Percentiles rank a stretch among this genome's conserved stretches.
These are phyloP conservation scores for Phanerochaete carnosa DNA, from an alignment of 768 basidiomycete genomes.

Conservation along the genomic window DNA sequence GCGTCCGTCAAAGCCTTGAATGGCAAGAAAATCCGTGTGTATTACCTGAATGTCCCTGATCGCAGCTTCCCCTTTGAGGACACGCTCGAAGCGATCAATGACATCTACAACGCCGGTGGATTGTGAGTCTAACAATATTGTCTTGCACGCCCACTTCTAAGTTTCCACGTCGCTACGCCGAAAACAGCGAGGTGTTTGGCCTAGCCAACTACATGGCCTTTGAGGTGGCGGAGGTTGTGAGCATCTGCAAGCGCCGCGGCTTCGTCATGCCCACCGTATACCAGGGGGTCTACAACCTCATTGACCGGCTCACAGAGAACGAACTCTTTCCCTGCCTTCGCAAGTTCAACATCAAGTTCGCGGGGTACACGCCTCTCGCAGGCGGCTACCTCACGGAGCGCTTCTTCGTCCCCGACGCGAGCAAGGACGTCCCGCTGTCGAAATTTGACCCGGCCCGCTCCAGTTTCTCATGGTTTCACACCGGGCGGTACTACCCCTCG, in stretches of 20 bases:
- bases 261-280: slow-evolving; percentile 1
- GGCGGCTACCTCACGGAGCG: slow-evolving; percentile 48
- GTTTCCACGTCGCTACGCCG: background rate
- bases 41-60: slow-evolving; percentile 62
- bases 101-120: slow-evolving; percentile 52
- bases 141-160: background rate
- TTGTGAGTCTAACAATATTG: slow-evolving; percentile 42
- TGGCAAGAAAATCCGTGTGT: slow-evolving; percentile 43
- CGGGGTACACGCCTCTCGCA: slow-evolving; percentile 58
- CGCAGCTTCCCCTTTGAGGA: slow-evolving; percentile 55
- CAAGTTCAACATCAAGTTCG: slow-evolving; percentile 54
- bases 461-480: slow-evolving; percentile 3
- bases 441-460: slow-evolving; percentile 25
- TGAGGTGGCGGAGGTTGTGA: slow-evolving; percentile 6
- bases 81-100: slow-evolving; percentile 47
- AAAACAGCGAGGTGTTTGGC: slow-evolving; percentile 38
- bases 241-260: background rate
- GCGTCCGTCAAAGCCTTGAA: slow-evolving; percentile 44
- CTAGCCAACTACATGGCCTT: slow-evolving; percentile 3
- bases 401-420: background rate
- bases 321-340: slow-evolving; percentile 55
- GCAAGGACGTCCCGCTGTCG: no score
- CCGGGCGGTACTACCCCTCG: background rate
- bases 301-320: slow-evolving; percentile 34
- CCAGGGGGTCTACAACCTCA: slow-evolving; percentile 3